Evolutionary conservation across 495 filamentous ascomycete genomes (phyloP).

Genomic region (Chaetomium tenue): DNA sequence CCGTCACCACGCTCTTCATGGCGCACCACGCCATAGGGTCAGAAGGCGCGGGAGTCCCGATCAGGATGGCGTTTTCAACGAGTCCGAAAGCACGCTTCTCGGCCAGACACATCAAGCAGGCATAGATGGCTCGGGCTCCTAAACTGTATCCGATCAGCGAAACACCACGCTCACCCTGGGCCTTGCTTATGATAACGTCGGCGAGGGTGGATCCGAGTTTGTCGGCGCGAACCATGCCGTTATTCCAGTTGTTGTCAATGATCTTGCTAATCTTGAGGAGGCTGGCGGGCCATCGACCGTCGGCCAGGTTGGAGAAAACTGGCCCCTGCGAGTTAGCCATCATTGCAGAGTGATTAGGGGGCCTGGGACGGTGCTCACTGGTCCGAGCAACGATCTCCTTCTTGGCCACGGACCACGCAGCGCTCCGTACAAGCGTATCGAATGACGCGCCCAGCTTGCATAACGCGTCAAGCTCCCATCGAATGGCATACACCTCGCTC

Average conservation of each 20-base stretch:
- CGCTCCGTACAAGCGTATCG: conserved; percentile 67
- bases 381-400: conserved; percentile 62
- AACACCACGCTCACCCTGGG: conserved; percentile 84
- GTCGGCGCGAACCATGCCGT: conserved; percentile 77
- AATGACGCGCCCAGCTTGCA: conserved; percentile 75
- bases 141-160: conserved; percentile 86
- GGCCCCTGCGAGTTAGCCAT: conserved; percentile 45
- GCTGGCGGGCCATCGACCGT: conserved; percentile 71
- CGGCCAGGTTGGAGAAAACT: conserved; percentile 69
- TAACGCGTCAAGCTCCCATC: conserved; percentile 78
- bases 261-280: conserved; percentile 77
- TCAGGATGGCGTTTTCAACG: conserved; percentile 78
- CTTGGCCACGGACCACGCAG: conserved; percentile 75
- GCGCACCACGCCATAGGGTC: conserved; percentile 52
- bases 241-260: conserved; percentile 86
- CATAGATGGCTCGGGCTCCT: conserved; percentile 85
- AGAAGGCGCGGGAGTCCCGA: conserved; percentile 75
- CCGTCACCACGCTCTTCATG: conserved; percentile 56
- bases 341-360: conserved; percentile 7
- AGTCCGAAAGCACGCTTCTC: conserved; percentile 79
- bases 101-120: conserved; percentile 72
- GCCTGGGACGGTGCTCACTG: conserved; percentile 36
- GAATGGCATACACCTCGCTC: conserved; percentile 77
- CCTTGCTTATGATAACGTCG: conserved; percentile 82
- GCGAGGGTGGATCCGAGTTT: conserved; percentile 85